Evolutionary conservation across 1,284 basidiomycete genomes (phyloP).

Genomic region (Sanghuangporus baumii): DNA sequence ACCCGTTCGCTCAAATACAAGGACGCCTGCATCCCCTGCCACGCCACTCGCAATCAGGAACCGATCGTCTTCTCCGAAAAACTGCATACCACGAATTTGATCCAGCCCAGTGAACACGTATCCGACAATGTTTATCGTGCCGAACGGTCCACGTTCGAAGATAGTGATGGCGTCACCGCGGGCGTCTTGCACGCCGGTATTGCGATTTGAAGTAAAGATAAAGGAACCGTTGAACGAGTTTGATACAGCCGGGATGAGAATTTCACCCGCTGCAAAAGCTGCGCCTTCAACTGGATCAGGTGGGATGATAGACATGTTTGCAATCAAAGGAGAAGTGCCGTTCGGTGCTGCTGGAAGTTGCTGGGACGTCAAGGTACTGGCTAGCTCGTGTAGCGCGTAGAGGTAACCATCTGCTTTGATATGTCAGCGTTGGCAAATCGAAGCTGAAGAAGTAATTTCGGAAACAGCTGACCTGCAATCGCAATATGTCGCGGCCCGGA

Average conservation of each 20-base stretch:
- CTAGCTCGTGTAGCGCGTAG: constrained; percentile 58
- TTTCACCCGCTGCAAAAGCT: constrained; percentile 49
- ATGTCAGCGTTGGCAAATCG: constrained; percentile 13
- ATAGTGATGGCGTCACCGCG: constrained; percentile 61
- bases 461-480: constrained; percentile 37
- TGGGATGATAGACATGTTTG: constrained; percentile 52
- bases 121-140: constrained; percentile 32
- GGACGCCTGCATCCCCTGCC: constrained; percentile 45
- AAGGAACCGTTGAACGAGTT: constrained; percentile 43
- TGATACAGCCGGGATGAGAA: constrained; percentile 50
- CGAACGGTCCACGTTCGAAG: constrained; percentile 35
- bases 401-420: constrained; percentile 43
- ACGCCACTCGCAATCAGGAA: constrained; percentile 53
- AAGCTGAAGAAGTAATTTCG: neutral
- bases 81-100: constrained; percentile 58
- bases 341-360: constrained; percentile 43
- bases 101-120: constrained; percentile 60
- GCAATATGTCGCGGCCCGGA: constrained; percentile 66
- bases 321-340: constrained; percentile 41
- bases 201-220: constrained; percentile 68
- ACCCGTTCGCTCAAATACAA: constrained; percentile 49
- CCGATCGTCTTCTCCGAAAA: constrained; percentile 47
- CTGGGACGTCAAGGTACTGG: constrained; percentile 60
- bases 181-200: constrained; percentile 42
- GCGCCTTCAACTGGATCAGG: constrained; percentile 43